Conservation (phyloP, 345 rosid genomes). For the Citrus trifoliata region DNA sequence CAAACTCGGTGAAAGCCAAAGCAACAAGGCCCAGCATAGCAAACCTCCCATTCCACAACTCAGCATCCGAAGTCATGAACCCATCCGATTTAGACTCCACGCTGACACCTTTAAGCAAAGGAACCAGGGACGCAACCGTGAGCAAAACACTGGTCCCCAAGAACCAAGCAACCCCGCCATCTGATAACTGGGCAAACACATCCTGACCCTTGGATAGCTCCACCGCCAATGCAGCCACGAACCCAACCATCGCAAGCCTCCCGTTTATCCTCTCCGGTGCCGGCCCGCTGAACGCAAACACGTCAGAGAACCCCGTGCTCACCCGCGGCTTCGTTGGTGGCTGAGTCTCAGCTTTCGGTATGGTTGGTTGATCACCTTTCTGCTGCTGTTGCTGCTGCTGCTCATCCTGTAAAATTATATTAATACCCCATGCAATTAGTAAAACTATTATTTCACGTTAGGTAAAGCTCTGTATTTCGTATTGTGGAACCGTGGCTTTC, state of each 20-base stretch:
- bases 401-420: not conserved
- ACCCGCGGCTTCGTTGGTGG: slow-evolving; percentile 11
- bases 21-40: slow-evolving; percentile 90
- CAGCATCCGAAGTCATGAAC: slow-evolving; percentile 80
- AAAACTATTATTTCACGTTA: slow-evolving; percentile 1
- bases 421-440: not conserved
- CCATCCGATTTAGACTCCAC: slow-evolving; percentile 54
- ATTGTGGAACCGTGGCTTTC: not conserved
- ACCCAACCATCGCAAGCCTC: slow-evolving; percentile 86
- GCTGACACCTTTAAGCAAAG: slow-evolving; percentile 54
- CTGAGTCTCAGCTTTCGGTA: too few species aligned
- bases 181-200: slow-evolving; percentile 53
- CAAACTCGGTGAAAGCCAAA: slow-evolving; percentile 68
- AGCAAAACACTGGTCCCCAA: slow-evolving; percentile 50
- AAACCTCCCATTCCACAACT: slow-evolving; percentile 81
- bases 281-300: slow-evolving; percentile 80
- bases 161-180: slow-evolving; percentile 71
- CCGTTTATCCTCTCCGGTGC: slow-evolving; percentile 95
- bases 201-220: slow-evolving; percentile 70
- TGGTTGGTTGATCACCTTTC: not conserved
- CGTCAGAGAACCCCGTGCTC: slow-evolving; percentile 58
- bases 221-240: slow-evolving; percentile 66
- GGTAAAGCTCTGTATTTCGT: not conserved
- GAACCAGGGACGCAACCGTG: slow-evolving; percentile 67
- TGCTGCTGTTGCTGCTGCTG: not conserved